Base-by-base conservation (phyloP, 139 green algal genomes). In the Chlorella sp. region DNA sequence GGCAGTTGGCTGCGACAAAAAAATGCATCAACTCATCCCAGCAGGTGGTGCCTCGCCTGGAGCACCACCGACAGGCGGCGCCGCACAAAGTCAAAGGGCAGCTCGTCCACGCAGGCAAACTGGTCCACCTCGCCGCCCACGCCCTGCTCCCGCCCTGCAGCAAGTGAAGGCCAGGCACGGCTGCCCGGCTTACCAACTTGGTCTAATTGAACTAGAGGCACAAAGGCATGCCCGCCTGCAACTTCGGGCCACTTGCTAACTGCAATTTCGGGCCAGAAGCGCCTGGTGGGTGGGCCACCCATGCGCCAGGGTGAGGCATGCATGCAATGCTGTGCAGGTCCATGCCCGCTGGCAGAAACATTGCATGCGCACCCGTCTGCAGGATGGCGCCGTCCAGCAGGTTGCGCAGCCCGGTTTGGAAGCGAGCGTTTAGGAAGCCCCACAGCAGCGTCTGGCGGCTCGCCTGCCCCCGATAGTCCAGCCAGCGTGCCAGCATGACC, bases 31-130 rank as follows among this genome's bases (percentile, higher is more conserved):
- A 5, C 56, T 26, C 26, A 65, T 24, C 56, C 9, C 56, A 65
- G 7, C 20, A 38, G 28, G 30, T 46, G n/a, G 1, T 28, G 44
- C 2, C n/a, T 44, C 30, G 40, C 62, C 44, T 83, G 72, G 62
- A 89, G 62, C 30, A 89, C 73, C 24, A 89, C 81, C 16, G 73
- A 87, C 38, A 89, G 76, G 5, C 77, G 34, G n/a, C 85, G 76
- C 46, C 84, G 78, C 56, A 87, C 43, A 46, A 87, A 91, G 43
- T 91, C 87, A 46, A 91, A 91, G 17, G 87, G 87, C 38, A 87
- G 62, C 64, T 91, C 85, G 26, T 89, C 87, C 3, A 91, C 41
- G 22, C 48, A n/a, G 28, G 70, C 40, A 17, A 62, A 89, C 20
- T 56, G 9, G 3, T 16, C 54, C 17, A 54, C 80, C 36, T 82